A percentile compares a stretch with the other conserved stretches of the same genome.
Evolutionary conservation across 352 stramenopile genomes (phyloP).

Genomic region (Phytophthora rubi): DNA sequence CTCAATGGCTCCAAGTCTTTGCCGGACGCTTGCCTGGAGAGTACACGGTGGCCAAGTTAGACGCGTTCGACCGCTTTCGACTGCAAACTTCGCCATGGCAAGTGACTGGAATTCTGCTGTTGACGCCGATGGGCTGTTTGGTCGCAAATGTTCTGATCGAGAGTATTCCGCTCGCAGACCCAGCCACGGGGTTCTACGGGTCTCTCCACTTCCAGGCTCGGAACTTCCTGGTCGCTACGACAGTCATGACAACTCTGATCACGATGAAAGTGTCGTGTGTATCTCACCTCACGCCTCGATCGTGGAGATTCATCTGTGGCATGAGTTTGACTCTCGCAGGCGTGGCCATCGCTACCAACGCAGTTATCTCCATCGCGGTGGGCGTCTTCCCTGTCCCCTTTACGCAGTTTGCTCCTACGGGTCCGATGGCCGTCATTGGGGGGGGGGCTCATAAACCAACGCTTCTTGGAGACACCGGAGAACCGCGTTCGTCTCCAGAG

Average conservation of each 20-base stretch:
- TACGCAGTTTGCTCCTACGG: slow-evolving; percentile 21
- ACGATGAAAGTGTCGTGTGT: slow-evolving; percentile 32
- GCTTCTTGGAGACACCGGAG: slow-evolving; percentile 7
- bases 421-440: slow-evolving; percentile 15
- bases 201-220: slow-evolving; percentile 37
- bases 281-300: slow-evolving; percentile 12
- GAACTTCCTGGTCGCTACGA: slow-evolving; percentile 24
- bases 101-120: slow-evolving; percentile 14
- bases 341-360: slow-evolving; percentile 21
- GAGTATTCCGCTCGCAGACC: slow-evolving; percentile 30
- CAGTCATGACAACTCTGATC: slow-evolving; percentile 15
- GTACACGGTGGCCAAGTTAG: slow-evolving; percentile 43
- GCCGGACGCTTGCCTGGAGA: slow-evolving; percentile 28
- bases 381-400: slow-evolving; percentile 45
- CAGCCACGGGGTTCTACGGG: slow-evolving; percentile 11
- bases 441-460: slow-evolving; percentile 3
- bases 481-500: slow-evolving; percentile 11
- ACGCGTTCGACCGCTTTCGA: slow-evolving; percentile 35
- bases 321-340: slow-evolving; percentile 10
- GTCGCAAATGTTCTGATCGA: slow-evolving; percentile 31
- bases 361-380: slow-evolving; percentile 5
- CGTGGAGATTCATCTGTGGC: slow-evolving; percentile 14
- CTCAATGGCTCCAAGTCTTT: background rate
- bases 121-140: slow-evolving; percentile 22
- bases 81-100: background rate